Base-by-base conservation (phyloP, 2,329 filamentous ascomycete genomes). In the Tolypocladium pustulatum region DNA sequence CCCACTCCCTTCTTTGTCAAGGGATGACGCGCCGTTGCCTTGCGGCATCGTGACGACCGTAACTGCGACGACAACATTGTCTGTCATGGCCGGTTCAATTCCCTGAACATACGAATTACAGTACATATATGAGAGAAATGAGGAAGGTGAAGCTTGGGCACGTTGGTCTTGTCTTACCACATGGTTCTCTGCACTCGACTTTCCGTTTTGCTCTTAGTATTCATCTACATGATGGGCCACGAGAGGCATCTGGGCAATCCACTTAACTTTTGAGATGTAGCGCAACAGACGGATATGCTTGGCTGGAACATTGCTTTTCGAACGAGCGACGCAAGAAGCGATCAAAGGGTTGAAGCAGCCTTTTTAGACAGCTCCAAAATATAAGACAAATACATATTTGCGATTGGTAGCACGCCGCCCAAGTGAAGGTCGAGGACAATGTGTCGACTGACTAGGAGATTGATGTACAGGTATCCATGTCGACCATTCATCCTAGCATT, bases 1-100 rank as follows among this genome's bases (percentile, higher is more conserved):
- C 27, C 13, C 46, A 3, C 8, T n/a, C 7, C 3, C 8, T 13
- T 46, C n/a, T 7, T 12, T 40, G 7, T 22, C 32, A 9, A 57
- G 43, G 20, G 17, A 20, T 54, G 8, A 34, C 22, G 41, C 30
- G 3, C 41, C 40, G 27, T 13, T 38, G 30, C 37, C 61, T 30
- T 61, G 61, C 32, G 57, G 40, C 34, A 56, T 56, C 20, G 49
- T 57, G 51, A 63, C 59, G 51, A 65, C 62, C 7, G 54, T 65
- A 13, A 60, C 63, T 10, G 57, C 58, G 41, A 67, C 65, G 15
- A 62, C 60, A 30, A 66, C 66, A 5, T 34, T 65, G 37, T 64
- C 61, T 32, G 59, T 63, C 53, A 63, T 62, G 17, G 59, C 57
- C 51, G 58, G 57, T 58, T 30, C 51, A 43, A 60, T 56, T 54